These are phyloP conservation scores for Vaccinium myrtillus DNA, from an alignment of 148 eudicot genomes.

Conservation along the genomic window DNA sequence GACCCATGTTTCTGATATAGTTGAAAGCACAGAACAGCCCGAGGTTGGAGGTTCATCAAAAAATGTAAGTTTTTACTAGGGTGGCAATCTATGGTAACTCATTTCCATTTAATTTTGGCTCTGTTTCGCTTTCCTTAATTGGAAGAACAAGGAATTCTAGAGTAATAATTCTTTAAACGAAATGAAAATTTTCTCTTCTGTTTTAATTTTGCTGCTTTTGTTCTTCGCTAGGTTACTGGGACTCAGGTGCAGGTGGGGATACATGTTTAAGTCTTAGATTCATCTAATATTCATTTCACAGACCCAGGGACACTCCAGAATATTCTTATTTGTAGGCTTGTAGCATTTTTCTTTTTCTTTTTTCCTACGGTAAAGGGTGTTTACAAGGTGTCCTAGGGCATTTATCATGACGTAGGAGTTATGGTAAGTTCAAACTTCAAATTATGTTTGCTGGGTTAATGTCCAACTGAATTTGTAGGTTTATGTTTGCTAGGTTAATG, in stretches of 20 bases:
- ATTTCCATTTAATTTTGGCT: not conserved
- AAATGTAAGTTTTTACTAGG: conserved; percentile 40
- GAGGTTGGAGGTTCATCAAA: conserved; percentile 25
- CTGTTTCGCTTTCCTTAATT: not conserved
- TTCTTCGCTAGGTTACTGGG: not conserved
- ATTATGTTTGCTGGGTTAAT: not conserved
- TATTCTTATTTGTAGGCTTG: not conserved
- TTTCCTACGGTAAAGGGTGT: not conserved
- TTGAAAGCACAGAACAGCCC: conserved; percentile 36
- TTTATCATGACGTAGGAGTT: not conserved
- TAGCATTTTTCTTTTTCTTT: not conserved
- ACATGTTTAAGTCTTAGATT: not conserved
- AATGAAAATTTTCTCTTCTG: not conserved
- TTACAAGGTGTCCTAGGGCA: not conserved
- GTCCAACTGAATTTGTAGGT: not conserved
- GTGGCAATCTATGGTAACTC: not conserved
- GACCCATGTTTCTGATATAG: conserved; percentile 28
- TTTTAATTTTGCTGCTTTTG: not conserved
- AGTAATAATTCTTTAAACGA: not conserved
- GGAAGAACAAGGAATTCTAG: not conserved
- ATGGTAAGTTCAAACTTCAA: not conserved
- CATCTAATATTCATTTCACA: not conserved
- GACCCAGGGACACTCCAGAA: not conserved
- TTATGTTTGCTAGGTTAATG: not conserved
- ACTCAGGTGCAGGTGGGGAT: not conserved